A percentile compares a stretch with the other conserved stretches of the same genome.
phyloP scores from a whole-genome alignment of 129 eudicot genomes.

The Flaveria trinervia region DNA sequence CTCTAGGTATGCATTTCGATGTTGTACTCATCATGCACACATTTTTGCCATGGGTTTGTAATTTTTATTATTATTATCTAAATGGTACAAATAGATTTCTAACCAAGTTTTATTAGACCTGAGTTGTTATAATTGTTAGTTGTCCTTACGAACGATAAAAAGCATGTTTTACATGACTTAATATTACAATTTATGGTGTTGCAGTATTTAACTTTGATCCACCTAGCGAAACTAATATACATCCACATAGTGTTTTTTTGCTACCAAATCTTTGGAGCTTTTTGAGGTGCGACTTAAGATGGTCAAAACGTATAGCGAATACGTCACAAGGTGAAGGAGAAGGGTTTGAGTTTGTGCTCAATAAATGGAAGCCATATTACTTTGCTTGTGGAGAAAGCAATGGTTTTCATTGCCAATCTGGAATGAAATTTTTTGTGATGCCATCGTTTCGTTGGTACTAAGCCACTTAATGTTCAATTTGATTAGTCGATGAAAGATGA shows the following conservation, averaged over 20 bases:
- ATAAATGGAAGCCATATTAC: slow-evolving; percentile 62
- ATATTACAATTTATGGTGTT: background rate
- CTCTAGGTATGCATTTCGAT: slow-evolving; percentile 42
- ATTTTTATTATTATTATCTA: background rate
- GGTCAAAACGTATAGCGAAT: slow-evolving; percentile 51
- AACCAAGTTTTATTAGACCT: background rate
- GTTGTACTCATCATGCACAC: background rate
- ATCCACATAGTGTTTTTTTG: slow-evolving; percentile 65
- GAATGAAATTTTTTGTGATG: slow-evolving; percentile 78
- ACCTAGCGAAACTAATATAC: slow-evolving; percentile 47
- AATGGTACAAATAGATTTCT: background rate
- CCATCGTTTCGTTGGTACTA: slow-evolving; percentile 57
- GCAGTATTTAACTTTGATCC: slow-evolving; percentile 74
- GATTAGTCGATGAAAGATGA: background rate
- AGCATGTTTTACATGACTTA: background rate
- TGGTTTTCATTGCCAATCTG: slow-evolving; percentile 56
- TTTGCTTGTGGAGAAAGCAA: slow-evolving; percentile 72
- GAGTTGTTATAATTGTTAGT: background rate
- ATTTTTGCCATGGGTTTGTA: background rate
- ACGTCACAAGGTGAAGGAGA: slow-evolving; percentile 54
- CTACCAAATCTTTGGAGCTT: slow-evolving; percentile 61
- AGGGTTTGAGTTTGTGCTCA: slow-evolving; percentile 63
- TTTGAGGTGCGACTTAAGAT: slow-evolving; percentile 52
- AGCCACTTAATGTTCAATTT: background rate
- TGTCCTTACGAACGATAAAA: background rate